phyloP scores from a whole-genome alignment of 257 asterid species.

The Coffea eugenioides region DNA sequence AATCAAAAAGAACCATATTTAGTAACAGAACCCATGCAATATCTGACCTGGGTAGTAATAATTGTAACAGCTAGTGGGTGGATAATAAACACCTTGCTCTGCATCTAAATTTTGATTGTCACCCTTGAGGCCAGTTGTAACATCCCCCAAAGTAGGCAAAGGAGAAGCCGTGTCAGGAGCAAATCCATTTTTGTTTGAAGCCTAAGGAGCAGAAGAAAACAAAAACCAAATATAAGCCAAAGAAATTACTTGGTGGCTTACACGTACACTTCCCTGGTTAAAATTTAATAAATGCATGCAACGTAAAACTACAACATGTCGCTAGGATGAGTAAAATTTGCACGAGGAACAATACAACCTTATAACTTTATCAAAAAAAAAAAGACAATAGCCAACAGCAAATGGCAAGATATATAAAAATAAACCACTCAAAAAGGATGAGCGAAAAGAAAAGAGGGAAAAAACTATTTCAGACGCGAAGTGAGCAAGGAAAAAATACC shows the following conservation, averaged over 20 bases:
- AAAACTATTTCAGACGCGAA: neutral
- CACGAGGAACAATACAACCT: neutral
- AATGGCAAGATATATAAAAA: neutral
- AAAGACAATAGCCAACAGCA: neutral
- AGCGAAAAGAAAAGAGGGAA: neutral
- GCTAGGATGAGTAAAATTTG: too few relatives aligned
- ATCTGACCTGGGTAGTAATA: constrained; percentile 63
- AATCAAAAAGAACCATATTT: neutral
- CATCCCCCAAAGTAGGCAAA: constrained; percentile 32
- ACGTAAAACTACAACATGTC: neutral
- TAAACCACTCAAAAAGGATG: neutral
- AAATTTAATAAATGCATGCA: neutral
- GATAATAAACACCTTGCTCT: constrained; percentile 53
- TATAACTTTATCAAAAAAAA: neutral
- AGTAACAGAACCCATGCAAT: constrained; percentile 18
- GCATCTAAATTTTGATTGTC: constrained; percentile 37
- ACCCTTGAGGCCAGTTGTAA: constrained; percentile 36
- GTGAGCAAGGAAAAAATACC: neutral
- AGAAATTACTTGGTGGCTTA: neutral
- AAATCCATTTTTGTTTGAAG: constrained; percentile 36
- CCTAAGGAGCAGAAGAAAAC: constrained; percentile 29
- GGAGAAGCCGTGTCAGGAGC: constrained; percentile 36
- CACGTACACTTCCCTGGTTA: too few relatives aligned
- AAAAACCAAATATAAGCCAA: neutral
- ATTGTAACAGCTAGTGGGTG: constrained; percentile 53